Evolutionary conservation across 2,329 filamentous ascomycete genomes (phyloP), one percentile per base, ranked within the genome.

Genomic region (Aspergillus sp.): DNA sequence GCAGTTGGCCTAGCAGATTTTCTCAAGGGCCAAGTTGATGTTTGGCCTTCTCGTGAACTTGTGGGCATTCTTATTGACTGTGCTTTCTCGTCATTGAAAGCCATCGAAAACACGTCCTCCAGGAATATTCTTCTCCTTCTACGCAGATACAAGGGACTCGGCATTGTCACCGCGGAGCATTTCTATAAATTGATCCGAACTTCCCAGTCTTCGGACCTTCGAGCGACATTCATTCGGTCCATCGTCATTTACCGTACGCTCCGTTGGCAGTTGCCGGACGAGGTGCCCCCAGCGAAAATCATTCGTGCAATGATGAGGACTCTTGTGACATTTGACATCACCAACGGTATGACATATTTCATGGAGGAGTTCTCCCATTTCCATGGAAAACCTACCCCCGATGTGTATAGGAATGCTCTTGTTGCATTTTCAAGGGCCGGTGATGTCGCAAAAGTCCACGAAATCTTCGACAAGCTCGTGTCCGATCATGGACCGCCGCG

Each of bases 351-450:
- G 54, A 51, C 54, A 20, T 70, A 67, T 53, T 60, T 74, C n/a
- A 56, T 76, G 46, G 60, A 67, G 23, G 71, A 76, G 52, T 67
- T 65, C 46, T 48, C 60, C 9, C 48, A 51, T 17, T 65, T 68
- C 15, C 57, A 69, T 54, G 53, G 45, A 33, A 62, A 60, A 45
- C 63, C 69, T 13, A 54, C 65, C 7, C 38, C 55, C 4, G 45
- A 54, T 27, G 62, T 60, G 17, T 75, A 72, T 50, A 65, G 62
- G 45, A 44, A 52, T 10, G 63, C 65, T 3, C 60, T 77, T 37
- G 61, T 59, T 7, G 67, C 65, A 9, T 74, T 75, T 56, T 71
- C 78, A 32, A 60, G 62, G 35, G 65, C 69, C 46, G 76, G 76
- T 22, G 72, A 80, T 52, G 65, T 69, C 12, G 54, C 57, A 20